Percentiles rank a stretch among this genome's conserved stretches.
phyloP scores from a whole-genome alignment of 2,329 filamentous ascomycete genomes.

The Hypoxylon sp. region DNA sequence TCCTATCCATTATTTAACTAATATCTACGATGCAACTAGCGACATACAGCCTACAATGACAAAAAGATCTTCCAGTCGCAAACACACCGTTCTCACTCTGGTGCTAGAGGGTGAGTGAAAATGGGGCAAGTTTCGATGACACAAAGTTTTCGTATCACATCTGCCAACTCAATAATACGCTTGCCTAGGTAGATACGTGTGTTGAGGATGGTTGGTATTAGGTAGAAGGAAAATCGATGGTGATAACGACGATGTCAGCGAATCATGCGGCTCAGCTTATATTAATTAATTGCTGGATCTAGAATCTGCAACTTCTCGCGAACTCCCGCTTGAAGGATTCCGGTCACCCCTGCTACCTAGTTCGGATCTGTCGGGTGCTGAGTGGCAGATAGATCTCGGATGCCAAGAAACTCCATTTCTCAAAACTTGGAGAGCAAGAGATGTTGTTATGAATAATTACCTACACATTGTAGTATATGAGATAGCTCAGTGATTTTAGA shows the following conservation, averaged over 20 bases:
- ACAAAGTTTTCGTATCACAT: too few relatives aligned
- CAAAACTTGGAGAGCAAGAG: background rate
- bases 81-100: too few relatives aligned
- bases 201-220: background rate
- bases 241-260: background rate
- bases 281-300: slow-evolving; percentile 1
- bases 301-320: background rate
- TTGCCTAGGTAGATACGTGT: background rate
- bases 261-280: slow-evolving; percentile 3
- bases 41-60: too few relatives aligned
- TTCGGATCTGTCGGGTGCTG: background rate
- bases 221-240: background rate
- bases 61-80: too few relatives aligned
- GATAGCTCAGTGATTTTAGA: background rate
- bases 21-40: too few relatives aligned
- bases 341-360: background rate
- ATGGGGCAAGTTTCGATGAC: too few relatives aligned
- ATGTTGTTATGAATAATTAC: background rate
- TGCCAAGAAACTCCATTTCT: background rate
- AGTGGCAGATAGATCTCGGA: slow-evolving; percentile 1
- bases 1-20: background rate
- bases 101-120: too few relatives aligned
- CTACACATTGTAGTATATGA: background rate
- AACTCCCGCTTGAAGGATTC: background rate
- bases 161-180: too few relatives aligned